A percentile compares a stretch with the other conserved stretches of the same genome.
These are phyloP conservation scores for Cucumis hystrix DNA, from an alignment of 306 rosid genomes.

Conservation along the genomic window DNA sequence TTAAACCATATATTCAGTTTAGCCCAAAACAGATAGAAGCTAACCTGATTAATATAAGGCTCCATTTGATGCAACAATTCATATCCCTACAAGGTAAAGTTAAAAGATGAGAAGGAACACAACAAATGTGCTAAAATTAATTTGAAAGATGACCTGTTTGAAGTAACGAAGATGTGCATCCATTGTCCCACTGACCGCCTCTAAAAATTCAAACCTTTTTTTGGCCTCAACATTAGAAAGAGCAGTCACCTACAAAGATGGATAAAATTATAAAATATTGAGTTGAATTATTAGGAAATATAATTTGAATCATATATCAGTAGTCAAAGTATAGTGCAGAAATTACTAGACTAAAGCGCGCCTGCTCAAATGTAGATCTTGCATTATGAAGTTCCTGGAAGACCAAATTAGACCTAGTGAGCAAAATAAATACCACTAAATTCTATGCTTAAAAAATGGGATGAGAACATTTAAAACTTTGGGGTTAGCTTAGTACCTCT, in stretches of 20 bases:
- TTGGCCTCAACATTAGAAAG: conserved; percentile 94
- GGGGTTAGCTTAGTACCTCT: conserved; percentile 49
- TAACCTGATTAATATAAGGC: conserved; percentile 94
- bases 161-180: conserved; percentile 99
- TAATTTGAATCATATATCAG: not conserved
- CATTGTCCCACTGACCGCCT: conserved; percentile 99
- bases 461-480: not conserved
- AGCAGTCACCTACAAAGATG: conserved; percentile 64
- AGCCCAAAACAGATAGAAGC: not conserved
- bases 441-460: not conserved
- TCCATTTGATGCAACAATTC: conserved; percentile 65
- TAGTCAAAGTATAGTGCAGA: not conserved
- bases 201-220: conserved; percentile 95
- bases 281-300: conserved; percentile 6
- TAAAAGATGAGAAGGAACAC: conserved; percentile 4
- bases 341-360: conserved; percentile 86
- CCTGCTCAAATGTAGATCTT: conserved; percentile 88
- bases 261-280: not conserved
- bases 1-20: not conserved
- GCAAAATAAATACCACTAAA: not conserved
- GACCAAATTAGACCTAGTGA: conserved; percentile 14
- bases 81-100: conserved; percentile 27
- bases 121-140: not conserved
- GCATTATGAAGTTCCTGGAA: conserved; percentile 91
- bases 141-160: conserved; percentile 51